phyloP scores from a whole-genome alignment of 2,329 filamentous ascomycete genomes.

The Trichoderma polysporum region DNA sequence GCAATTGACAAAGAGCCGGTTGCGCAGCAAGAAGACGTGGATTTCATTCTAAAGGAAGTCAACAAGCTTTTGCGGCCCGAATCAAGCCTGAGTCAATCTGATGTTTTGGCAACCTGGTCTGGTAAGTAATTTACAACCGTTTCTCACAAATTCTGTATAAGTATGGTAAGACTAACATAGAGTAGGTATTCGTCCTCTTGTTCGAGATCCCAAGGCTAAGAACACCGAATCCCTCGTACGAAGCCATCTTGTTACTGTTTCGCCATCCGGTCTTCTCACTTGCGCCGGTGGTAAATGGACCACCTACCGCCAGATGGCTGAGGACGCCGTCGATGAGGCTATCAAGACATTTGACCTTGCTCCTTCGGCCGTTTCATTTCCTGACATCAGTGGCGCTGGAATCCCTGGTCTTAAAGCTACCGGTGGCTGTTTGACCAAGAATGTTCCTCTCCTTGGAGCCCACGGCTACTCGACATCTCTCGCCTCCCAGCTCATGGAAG shows the following conservation, averaged over 20 bases:
- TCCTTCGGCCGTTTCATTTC: constrained; percentile 51
- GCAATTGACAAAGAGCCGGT: constrained; percentile 67
- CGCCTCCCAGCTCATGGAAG: constrained; percentile 39
- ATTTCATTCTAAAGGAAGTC: constrained; percentile 79
- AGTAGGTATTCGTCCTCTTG: constrained; percentile 68
- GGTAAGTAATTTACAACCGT: constrained; percentile 45
- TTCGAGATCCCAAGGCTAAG: constrained; percentile 76
- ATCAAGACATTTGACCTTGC: constrained; percentile 64
- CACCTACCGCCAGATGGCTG: constrained; percentile 85
- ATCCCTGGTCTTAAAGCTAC: constrained; percentile 51
- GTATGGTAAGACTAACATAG: constrained; percentile 23
- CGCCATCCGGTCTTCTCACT: constrained; percentile 71
- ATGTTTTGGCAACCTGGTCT: constrained; percentile 80
- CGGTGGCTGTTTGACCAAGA: constrained; percentile 72
- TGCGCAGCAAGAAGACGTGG: constrained; percentile 73
- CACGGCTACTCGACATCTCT: constrained; percentile 60
- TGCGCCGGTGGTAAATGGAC: constrained; percentile 87
- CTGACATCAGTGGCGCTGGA: constrained; percentile 66
- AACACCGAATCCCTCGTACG: constrained; percentile 82
- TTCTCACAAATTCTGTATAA: not conserved
- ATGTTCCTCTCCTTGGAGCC: constrained; percentile 70
- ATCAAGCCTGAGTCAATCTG: constrained; percentile 69
- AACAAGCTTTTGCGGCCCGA: constrained; percentile 74
- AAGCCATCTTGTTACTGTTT: constrained; percentile 76
- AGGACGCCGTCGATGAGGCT: constrained; percentile 80